Base-by-base conservation (phyloP, 768 basidiomycete species). In the Russula sp. region DNA sequence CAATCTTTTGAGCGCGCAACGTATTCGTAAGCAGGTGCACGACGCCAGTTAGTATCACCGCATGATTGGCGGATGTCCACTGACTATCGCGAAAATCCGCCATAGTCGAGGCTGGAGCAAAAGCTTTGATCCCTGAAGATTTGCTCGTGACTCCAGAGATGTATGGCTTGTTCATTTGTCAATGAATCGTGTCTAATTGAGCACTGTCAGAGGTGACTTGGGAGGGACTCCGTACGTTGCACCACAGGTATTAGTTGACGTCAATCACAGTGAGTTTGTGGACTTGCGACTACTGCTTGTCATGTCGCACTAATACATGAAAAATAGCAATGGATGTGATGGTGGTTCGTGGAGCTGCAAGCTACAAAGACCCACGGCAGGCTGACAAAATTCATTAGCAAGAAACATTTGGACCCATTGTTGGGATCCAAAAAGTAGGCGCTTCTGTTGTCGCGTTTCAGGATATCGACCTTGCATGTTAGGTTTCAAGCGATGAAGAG, bases 341-440 rank as follows among this genome's bases (percentile, higher is more conserved):
- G 94, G 91, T 75, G 78, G 94, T 87, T 66, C 5, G 75, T 58
- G 22, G 10, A n/a, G 4, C 5, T 29, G 35, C 14, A 59, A 8
- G 3, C 39, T 29, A 29, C 25, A 54, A 69, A 53, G 56, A 38
- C 14, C 39, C 48, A 41, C 42, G 20, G 42, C 25, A 22, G 25
- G 43, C 53, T 52, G 51, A 43, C 32, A 13, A 36, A 7, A 32
- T 22, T 20, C 43, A 29, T 22, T 56, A 89, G 86, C 86, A 88
- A 73, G 90, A 94, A 74, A 92, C 91, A 0, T 98, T 98, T 65
- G 97, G 97, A 0, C 97, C 97, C 0, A 81, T 97, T 7, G 78
- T 98, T 34, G 95, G 94, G 11, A 93, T 99, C 63, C 88, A 91
- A 74, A 95, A 93, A 79, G 94, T 91, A 60, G 34, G 22, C 13